Percentiles rank a stretch among this genome's conserved stretches.
phyloP scores from a whole-genome alignment of 2,329 filamentous ascomycete genomes.

The Scytalidium lignicola region DNA sequence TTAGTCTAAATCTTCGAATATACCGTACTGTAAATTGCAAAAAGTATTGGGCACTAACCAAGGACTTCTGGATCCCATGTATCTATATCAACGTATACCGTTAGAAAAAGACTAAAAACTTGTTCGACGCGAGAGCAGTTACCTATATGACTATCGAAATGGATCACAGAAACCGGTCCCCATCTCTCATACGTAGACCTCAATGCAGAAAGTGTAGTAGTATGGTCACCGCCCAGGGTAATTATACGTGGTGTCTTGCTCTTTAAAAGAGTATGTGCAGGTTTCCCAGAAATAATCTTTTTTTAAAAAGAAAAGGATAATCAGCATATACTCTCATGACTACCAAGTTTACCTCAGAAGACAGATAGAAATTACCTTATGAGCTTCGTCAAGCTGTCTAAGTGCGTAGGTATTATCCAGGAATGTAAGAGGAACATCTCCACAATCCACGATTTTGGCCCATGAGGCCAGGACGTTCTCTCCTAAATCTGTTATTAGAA shows the following conservation, averaged over 20 bases:
- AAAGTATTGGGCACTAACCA: conserved; percentile 39
- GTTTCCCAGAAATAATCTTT: conserved; percentile 30
- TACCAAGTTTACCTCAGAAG: not conserved
- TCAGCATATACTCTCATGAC: no score
- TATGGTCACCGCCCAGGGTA: conserved; percentile 13
- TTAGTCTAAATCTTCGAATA: conserved; percentile 30
- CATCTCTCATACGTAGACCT: conserved; percentile 3
- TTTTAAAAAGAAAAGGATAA: no score
- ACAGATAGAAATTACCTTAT: not conserved
- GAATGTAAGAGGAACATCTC: conserved; percentile 40
- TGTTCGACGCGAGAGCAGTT: conserved; percentile 35
- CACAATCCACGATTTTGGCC: conserved; percentile 45
- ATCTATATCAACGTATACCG: conserved; percentile 24
- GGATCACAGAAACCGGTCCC: conserved; percentile 10
- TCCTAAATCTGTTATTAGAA: conserved; percentile 20
- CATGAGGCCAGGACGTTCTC: conserved; percentile 35
- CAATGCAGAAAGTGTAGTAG: conserved; percentile 7
- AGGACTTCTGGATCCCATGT: conserved; percentile 47
- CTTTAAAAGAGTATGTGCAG: conserved; percentile 1
- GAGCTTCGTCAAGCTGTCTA: conserved; percentile 7
- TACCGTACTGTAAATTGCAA: no score
- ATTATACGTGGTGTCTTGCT: conserved; percentile 4
- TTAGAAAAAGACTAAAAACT: not conserved
- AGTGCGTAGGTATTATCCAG: conserved; percentile 34
- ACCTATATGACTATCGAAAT: conserved; percentile 9